These are phyloP conservation scores for Russula brevipes DNA, from an alignment of 768 basidiomycete genomes.

Conservation along the genomic window DNA sequence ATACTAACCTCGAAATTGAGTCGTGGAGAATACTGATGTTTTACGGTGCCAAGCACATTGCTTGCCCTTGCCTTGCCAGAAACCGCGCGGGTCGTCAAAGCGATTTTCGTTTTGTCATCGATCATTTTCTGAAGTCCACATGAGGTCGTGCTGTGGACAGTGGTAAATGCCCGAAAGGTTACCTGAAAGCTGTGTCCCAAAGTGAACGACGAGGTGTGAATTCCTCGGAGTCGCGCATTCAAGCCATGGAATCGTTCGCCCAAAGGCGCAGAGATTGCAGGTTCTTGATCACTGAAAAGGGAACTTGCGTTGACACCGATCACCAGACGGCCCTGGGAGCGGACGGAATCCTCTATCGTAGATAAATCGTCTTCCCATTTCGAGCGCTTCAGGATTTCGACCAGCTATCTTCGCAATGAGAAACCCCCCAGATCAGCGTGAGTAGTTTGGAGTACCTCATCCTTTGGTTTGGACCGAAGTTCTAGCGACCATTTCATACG, in stretches of 20 bases:
- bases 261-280: not conserved
- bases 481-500: conserved; percentile 42
- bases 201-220: conserved; percentile 34
- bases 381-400: conserved; percentile 38
- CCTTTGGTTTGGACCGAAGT: conserved; percentile 40
- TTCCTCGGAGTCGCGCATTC: conserved; percentile 30
- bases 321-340: conserved; percentile 42
- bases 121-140: conserved; percentile 42
- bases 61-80: conserved; percentile 8
- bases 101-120: conserved; percentile 41
- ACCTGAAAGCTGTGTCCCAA: conserved; percentile 46
- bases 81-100: conserved; percentile 37
- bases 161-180: conserved; percentile 6
- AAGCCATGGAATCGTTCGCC: conserved; percentile 27
- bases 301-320: conserved; percentile 48
- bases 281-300: conserved; percentile 38
- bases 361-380: conserved; percentile 37
- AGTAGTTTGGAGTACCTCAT: conserved; percentile 39
- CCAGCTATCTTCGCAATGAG: conserved; percentile 38
- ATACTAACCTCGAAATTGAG: conserved; percentile 37
- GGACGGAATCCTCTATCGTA: conserved; percentile 38
- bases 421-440: not conserved
- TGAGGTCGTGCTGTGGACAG: not conserved
- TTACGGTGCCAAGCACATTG: conserved; percentile 59
- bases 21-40: conserved; percentile 71